Evolutionary conservation across 116 monocot genomes (phyloP).

Genomic region (Phalaenopsis hybrid): DNA sequence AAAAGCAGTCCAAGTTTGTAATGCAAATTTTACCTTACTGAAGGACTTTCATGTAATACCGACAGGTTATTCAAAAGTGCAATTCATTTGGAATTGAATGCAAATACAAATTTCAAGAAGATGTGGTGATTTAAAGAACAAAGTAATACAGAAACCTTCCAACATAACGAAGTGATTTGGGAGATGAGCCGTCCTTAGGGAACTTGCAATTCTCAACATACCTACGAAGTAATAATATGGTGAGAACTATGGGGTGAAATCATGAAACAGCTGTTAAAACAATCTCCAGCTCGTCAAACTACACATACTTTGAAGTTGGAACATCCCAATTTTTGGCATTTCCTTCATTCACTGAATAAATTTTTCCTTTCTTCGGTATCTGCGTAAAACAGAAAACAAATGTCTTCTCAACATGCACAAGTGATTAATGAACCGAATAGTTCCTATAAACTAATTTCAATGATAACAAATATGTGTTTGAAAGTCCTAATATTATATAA

Average conservation of each 20-base stretch:
- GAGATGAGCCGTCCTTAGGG: slow-evolving; percentile 70
- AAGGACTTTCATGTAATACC: no score
- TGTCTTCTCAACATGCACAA: background rate
- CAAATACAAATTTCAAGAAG: no score
- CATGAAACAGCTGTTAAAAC: background rate
- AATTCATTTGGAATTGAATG: no score
- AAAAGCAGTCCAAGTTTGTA: no score
- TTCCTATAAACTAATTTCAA: background rate
- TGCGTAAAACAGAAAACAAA: slow-evolving; percentile 18
- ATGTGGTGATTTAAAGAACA: background rate
- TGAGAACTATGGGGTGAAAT: background rate
- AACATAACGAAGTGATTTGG: slow-evolving; percentile 91
- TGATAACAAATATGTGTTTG: background rate
- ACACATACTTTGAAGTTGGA: slow-evolving; percentile 71
- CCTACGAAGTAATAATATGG: slow-evolving; percentile 25
- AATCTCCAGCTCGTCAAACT: background rate
- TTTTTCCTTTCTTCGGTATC: slow-evolving; percentile 93
- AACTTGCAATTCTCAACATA: slow-evolving; percentile 94
- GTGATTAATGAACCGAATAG: background rate
- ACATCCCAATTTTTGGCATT: slow-evolving; percentile 94
- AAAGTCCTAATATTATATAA: background rate
- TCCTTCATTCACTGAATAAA: slow-evolving; percentile 98
- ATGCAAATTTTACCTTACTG: no score
- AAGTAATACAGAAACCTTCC: slow-evolving; percentile 53
- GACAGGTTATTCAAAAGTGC: no score